Percentiles rank a stretch among this genome's conserved stretches.
Evolutionary conservation across 2,329 filamentous ascomycete genomes (phyloP).

Genomic region (Knoxdaviesia capensis): DNA sequence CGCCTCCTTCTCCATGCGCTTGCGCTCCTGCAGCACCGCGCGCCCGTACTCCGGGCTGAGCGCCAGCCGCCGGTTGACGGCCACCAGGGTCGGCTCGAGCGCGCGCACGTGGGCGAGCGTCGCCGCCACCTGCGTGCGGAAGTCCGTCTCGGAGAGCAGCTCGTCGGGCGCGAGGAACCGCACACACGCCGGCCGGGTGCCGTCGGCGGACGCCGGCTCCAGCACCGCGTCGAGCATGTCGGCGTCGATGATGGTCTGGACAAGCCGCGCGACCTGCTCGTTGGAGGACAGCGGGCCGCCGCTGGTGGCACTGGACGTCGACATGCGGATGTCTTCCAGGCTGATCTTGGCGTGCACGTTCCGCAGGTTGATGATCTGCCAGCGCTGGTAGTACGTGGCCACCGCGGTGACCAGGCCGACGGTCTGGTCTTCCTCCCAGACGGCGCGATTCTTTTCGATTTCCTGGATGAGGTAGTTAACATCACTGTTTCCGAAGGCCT

Average conservation of each 20-base stretch:
- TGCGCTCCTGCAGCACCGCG: slow-evolving; percentile 23
- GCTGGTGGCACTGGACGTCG: slow-evolving; percentile 33
- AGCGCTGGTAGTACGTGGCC: slow-evolving; percentile 49
- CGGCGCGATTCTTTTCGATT: slow-evolving; percentile 30
- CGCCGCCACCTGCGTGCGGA: slow-evolving; percentile 23
- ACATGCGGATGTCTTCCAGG: slow-evolving; percentile 27
- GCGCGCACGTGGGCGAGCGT: slow-evolving; percentile 20
- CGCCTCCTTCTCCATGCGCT: slow-evolving; percentile 21
- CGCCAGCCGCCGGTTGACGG: slow-evolving; percentile 32
- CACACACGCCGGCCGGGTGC: slow-evolving; percentile 22
- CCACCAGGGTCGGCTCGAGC: slow-evolving; percentile 25
- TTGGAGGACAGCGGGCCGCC: slow-evolving; percentile 20
- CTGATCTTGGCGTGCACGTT: slow-evolving; percentile 46
- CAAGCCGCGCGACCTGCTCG: slow-evolving; percentile 22
- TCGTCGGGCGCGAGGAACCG: slow-evolving; percentile 20
- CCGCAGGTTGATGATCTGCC: slow-evolving; percentile 53
- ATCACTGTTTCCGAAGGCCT: slow-evolving; percentile 38
- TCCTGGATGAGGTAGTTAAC: slow-evolving; percentile 42
- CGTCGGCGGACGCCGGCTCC: slow-evolving; percentile 19
- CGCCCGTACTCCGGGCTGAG: slow-evolving; percentile 36
- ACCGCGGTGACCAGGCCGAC: slow-evolving; percentile 49
- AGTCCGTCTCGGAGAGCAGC: slow-evolving; percentile 27
- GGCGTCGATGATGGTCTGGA: slow-evolving; percentile 33
- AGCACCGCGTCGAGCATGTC: slow-evolving; percentile 32
- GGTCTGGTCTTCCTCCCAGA: slow-evolving; percentile 59